Percentiles rank a stretch among this genome's conserved stretches.
These are phyloP conservation scores for Orbilia javanica DNA, from an alignment of 2,329 filamentous ascomycete species.

Conservation along the genomic window DNA sequence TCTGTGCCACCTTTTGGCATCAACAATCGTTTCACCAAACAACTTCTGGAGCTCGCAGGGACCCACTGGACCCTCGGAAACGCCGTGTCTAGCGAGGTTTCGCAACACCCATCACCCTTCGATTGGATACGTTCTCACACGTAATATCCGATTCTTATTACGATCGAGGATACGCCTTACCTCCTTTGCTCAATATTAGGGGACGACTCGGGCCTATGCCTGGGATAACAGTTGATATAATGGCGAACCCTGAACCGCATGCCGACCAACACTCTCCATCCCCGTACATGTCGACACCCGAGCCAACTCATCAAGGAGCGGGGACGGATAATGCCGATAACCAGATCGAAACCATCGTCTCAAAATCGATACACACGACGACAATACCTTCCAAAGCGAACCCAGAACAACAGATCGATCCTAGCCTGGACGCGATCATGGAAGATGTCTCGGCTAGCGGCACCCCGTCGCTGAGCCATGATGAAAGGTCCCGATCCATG, in stretches of 20 bases:
- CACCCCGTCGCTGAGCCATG: constrained; percentile 10
- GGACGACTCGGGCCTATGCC: constrained; percentile 44
- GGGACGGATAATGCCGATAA: constrained; percentile 37
- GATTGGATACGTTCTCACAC: constrained; percentile 13
- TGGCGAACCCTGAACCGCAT: constrained; percentile 57
- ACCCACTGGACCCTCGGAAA: constrained; percentile 17
- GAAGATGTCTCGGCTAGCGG: constrained; percentile 34
- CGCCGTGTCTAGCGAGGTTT: constrained; percentile 27
- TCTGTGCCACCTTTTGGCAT: constrained; percentile 53
- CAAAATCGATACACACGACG: constrained; percentile 33
- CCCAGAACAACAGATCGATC: constrained; percentile 41
- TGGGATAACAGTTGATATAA: constrained; percentile 44
- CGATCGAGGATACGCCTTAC: not conserved
- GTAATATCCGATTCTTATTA: not conserved
- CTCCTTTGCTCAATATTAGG: constrained; percentile 13
- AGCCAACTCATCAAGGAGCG: constrained; percentile 23
- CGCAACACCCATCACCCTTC: constrained; percentile 3
- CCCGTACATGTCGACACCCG: constrained; percentile 49
- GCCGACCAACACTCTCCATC: constrained; percentile 47
- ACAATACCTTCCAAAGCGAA: constrained; percentile 15
- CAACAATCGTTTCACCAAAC: constrained; percentile 27
- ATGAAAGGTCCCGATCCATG: constrained; percentile 35
- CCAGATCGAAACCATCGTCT: constrained; percentile 36
- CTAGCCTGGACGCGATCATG: constrained; percentile 48
- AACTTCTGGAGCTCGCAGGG: constrained; percentile 15